phyloP scores from a whole-genome alignment of 169 alveolate species.

The Perkinsus chesapeaki region DNA sequence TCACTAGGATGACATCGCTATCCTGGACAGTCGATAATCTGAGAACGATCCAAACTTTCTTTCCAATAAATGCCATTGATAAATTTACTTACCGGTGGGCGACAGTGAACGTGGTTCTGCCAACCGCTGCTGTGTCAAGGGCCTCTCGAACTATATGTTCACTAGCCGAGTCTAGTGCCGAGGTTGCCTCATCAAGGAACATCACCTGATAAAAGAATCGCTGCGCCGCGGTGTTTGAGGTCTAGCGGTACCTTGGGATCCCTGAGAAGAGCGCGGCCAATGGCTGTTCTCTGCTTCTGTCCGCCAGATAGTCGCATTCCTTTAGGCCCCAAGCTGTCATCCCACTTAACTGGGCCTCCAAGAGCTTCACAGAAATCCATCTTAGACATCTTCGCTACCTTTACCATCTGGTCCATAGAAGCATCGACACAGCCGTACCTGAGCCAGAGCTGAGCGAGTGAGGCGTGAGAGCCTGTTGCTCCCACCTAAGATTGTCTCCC shows the following conservation, averaged over 20 bases:
- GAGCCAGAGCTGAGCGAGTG: neutral
- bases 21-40: conserved; percentile 38
- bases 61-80: no score
- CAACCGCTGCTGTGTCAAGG: conserved; percentile 29
- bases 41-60: neutral
- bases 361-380: neutral
- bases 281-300: conserved; percentile 59
- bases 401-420: conserved; percentile 38
- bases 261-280: conserved; percentile 65
- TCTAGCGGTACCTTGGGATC: conserved; percentile 48
- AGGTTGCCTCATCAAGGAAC: conserved; percentile 79
- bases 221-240: no score
- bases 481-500: conserved; percentile 60
- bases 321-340: conserved; percentile 85
- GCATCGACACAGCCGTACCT: conserved; percentile 39
- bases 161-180: conserved; percentile 62
- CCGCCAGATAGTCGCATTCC: conserved; percentile 93
- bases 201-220: no score
- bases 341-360: conserved; percentile 56
- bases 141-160: conserved; percentile 35
- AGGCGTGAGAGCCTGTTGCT: neutral
- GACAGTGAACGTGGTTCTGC: conserved; percentile 42
- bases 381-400: neutral
- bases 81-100: conserved; percentile 40
- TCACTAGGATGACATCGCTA: conserved; percentile 40